Conservation (phyloP, 2,329 filamentous ascomycete species). For the Pseudofabraea citricarpa region DNA sequence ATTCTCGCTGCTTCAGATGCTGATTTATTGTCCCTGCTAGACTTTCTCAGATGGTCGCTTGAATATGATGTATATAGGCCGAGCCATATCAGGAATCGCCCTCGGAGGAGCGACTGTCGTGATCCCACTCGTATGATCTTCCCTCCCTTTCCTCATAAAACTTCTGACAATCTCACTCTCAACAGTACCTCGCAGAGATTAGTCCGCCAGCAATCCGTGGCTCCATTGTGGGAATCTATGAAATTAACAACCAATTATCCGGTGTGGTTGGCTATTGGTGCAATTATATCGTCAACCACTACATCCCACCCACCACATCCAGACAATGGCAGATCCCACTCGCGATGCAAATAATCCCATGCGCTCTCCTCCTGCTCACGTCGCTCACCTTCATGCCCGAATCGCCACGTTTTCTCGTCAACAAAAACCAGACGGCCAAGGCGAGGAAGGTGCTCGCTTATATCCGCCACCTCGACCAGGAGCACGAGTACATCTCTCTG, state of each 20-base stretch:
- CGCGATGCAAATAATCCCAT: conserved; percentile 29
- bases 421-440: conserved; percentile 4
- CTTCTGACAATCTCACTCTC: conserved; percentile 1
- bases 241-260: conserved; percentile 23
- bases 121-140: conserved; percentile 16
- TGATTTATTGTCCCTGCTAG: conserved; percentile 7
- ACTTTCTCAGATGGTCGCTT: conserved; percentile 16
- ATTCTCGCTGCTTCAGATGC: not conserved
- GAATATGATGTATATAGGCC: conserved; percentile 20
- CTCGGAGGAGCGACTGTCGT: conserved; percentile 18
- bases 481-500: conserved; percentile 11
- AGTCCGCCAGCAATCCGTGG: conserved; percentile 20
- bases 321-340: conserved; percentile 31
- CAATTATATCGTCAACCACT: conserved; percentile 18
- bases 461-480: conserved; percentile 6
- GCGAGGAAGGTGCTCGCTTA: conserved; percentile 13
- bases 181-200: conserved; percentile 24
- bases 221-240: conserved; percentile 21
- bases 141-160: not conserved
- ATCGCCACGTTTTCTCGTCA: conserved; percentile 48
- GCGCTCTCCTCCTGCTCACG: conserved; percentile 21
- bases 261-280: conserved; percentile 20
- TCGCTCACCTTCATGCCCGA: conserved; percentile 60
- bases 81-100: conserved; percentile 20
- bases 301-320: conserved; percentile 7